Percentiles rank a stretch among this genome's conserved stretches.
Conservation (phyloP, 1,284 basidiomycete genomes). For the Irpex sp. region DNA sequence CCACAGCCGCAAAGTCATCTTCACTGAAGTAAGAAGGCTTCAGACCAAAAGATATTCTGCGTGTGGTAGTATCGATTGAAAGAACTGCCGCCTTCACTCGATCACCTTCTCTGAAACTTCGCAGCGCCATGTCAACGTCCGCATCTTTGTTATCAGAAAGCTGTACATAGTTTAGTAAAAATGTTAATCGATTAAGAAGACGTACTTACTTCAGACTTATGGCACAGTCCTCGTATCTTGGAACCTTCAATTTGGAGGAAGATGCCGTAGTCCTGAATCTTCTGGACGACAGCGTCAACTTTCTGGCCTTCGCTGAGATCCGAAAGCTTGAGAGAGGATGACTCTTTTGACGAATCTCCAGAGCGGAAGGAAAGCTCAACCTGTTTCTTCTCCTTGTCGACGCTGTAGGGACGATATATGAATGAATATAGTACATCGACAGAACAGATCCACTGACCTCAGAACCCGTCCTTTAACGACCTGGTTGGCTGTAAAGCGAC, state of each 20-base stretch:
- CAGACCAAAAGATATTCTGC: conserved; percentile 82
- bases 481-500: conserved; percentile 77
- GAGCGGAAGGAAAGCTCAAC: conserved; percentile 87
- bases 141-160: conserved; percentile 83
- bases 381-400: conserved; percentile 68
- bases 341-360: conserved; percentile 43
- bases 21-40: conserved; percentile 86
- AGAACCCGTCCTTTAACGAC: conserved; percentile 85
- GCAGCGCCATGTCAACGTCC: conserved; percentile 75
- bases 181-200: not conserved
- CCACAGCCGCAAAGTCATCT: conserved; percentile 40
- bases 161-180: conserved; percentile 32
- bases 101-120: conserved; percentile 86
- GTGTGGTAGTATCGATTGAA: conserved; percentile 70
- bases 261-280: conserved; percentile 85
- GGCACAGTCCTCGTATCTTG: conserved; percentile 87
- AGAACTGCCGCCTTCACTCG: conserved; percentile 79
- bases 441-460: conserved; percentile 41
- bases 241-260: conserved; percentile 88
- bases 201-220: conserved; percentile 78
- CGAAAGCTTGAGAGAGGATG: conserved; percentile 40
- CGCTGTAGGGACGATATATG: conserved; percentile 36
- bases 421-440: not conserved
- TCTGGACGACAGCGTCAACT: conserved; percentile 71
- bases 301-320: conserved; percentile 77